Conservation (phyloP, 2,329 filamentous ascomycete genomes). For the Penicillium olsonii region DNA sequence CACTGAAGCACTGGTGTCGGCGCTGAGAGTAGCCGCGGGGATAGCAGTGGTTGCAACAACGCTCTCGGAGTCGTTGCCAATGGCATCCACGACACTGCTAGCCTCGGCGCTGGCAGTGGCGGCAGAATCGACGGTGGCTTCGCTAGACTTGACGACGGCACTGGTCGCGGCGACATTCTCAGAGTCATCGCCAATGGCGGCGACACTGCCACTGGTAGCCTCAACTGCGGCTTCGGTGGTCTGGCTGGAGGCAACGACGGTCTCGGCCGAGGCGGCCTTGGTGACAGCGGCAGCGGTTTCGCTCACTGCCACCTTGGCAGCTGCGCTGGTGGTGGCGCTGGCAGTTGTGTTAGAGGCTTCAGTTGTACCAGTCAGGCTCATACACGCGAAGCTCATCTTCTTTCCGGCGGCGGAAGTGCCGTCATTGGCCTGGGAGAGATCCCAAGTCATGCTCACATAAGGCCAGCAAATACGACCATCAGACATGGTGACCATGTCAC, state of each 20-base stretch:
- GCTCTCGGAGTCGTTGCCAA: neutral
- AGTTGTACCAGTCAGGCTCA: neutral
- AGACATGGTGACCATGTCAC: slow-evolving; percentile 63
- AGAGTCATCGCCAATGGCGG: neutral
- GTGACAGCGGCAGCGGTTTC: neutral
- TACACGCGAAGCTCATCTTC: slow-evolving; percentile 25
- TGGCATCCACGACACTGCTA: neutral
- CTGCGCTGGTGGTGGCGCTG: neutral
- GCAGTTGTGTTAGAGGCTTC: neutral
- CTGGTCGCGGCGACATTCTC: neutral
- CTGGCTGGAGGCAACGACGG: neutral
- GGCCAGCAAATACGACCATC: slow-evolving; percentile 60
- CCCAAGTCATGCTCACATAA: slow-evolving; percentile 45
- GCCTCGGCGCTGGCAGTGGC: neutral
- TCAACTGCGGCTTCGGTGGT: neutral
- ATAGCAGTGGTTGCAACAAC: neutral
- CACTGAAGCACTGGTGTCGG: neutral
- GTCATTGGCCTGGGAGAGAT: slow-evolving; percentile 38
- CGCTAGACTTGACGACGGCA: neutral
- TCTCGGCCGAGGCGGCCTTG: neutral
- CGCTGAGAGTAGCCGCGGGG: neutral
- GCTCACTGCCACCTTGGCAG: neutral
- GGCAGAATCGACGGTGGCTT: neutral
- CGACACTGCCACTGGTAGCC: neutral
- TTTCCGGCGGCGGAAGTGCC: slow-evolving; percentile 7